Evolutionary conservation across 768 basidiomycete genomes (phyloP).

Genomic region (Polyporus arcularius): DNA sequence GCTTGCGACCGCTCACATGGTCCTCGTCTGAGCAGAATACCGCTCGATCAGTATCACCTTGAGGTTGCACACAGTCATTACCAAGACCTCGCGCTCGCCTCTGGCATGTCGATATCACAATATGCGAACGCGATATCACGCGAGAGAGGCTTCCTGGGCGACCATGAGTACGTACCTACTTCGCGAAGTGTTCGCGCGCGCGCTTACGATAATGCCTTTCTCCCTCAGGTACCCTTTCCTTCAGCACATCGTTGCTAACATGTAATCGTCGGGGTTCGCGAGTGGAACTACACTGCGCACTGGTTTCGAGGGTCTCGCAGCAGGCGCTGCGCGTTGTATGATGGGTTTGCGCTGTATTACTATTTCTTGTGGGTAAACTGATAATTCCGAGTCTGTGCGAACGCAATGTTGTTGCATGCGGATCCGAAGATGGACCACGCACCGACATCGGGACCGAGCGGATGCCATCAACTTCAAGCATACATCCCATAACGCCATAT

Average conservation of each 20-base stretch:
- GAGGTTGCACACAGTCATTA: slow-evolving; percentile 24
- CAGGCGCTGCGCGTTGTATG: background rate
- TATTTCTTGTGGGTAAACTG: background rate
- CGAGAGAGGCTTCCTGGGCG: slow-evolving; percentile 25
- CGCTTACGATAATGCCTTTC: background rate
- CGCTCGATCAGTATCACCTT: slow-evolving; percentile 16
- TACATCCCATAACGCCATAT: no score
- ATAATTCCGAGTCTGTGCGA: background rate
- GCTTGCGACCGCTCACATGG: background rate
- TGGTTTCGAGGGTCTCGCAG: background rate
- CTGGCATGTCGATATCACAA: slow-evolving; percentile 19
- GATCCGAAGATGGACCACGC: no score
- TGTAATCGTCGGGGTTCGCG: background rate
- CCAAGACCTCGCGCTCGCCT: slow-evolving; percentile 23
- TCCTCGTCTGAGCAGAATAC: slow-evolving; percentile 12
- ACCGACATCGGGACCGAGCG: no score
- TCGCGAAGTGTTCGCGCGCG: background rate
- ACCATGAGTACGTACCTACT: slow-evolving; percentile 24
- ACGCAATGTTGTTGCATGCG: background rate
- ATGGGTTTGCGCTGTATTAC: background rate
- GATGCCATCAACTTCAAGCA: no score
- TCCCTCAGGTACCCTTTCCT: slow-evolving; percentile 17
- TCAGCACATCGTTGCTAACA: slow-evolving; percentile 19
- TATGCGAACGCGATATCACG: slow-evolving; percentile 17
- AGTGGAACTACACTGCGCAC: background rate